These are phyloP conservation scores for Cicer judaicum DNA, from an alignment of 306 rosid species.

Conservation along the genomic window DNA sequence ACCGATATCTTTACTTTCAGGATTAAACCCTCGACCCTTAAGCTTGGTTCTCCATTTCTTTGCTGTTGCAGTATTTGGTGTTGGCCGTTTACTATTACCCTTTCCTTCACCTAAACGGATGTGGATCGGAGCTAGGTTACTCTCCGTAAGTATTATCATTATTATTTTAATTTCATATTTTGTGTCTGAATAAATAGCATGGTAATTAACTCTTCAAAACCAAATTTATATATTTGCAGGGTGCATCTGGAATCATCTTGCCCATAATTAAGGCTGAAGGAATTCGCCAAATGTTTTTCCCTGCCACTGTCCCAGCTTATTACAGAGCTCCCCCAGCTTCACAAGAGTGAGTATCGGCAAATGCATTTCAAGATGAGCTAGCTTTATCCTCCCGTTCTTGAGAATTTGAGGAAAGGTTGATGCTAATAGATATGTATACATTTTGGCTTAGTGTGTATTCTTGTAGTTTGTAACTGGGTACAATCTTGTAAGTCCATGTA, in stretches of 20 bases:
- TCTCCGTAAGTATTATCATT: conserved; percentile 58
- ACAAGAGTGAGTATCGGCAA: conserved; percentile 32
- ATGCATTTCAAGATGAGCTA: conserved; percentile 23
- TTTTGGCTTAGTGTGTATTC: conserved; percentile 38
- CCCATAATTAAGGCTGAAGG: conserved; percentile 98
- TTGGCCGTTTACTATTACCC: conserved; percentile 84
- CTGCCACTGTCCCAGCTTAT: conserved; percentile 88
- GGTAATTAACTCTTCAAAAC: neutral
- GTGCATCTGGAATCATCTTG: conserved; percentile 89
- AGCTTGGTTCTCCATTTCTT: conserved; percentile 96
- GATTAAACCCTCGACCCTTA: conserved; percentile 93
- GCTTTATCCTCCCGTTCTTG: conserved; percentile 5
- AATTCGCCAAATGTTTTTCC: conserved; percentile 95
- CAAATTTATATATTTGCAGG: conserved; percentile 51
- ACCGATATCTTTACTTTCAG: conserved; percentile 90
- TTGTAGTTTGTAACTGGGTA: conserved; percentile 36
- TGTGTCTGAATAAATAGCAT: neutral
- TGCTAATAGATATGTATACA: conserved; percentile 35
- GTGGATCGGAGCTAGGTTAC: conserved; percentile 89
- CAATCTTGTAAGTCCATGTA: conserved; percentile 21
- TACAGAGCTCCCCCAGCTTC: conserved; percentile 71
- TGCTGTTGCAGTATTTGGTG: conserved; percentile 91
- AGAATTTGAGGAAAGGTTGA: conserved; percentile 22
- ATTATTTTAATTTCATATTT: conserved; percentile 2
- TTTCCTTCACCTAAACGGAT: conserved; percentile 88